A percentile compares a stretch with the other conserved stretches of the same genome.
phyloP scores from a whole-genome alignment of 177 flowering plant genomes.

The Vitis hybrid region DNA sequence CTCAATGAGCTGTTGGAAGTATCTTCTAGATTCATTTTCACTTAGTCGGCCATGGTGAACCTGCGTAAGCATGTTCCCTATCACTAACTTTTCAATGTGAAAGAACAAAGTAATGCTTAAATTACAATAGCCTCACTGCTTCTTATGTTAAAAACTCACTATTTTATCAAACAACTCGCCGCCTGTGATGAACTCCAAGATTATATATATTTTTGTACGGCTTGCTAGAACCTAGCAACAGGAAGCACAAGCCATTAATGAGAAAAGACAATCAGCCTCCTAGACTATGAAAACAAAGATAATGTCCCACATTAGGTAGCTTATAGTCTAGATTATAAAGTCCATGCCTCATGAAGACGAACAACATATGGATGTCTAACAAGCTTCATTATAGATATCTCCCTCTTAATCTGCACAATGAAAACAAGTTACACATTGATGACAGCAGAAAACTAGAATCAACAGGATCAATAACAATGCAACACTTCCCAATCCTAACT shows the following conservation, averaged over 20 bases:
- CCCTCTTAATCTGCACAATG: constrained; percentile 89
- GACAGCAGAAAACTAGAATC: background rate
- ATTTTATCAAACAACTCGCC: constrained; percentile 99
- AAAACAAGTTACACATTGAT: background rate
- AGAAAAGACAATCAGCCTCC: background rate
- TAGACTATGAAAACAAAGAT: background rate
- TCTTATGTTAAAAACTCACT: constrained; percentile 49
- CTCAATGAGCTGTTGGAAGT: constrained; percentile 97
- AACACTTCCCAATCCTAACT: too few relatives aligned
- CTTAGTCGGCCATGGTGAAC: constrained; percentile 87
- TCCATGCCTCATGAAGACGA: constrained; percentile 84
- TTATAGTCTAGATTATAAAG: background rate
- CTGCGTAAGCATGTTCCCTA: constrained; percentile 33
- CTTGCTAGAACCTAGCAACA: constrained; percentile 79
- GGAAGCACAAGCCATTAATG: background rate
- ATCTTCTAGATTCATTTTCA: constrained; percentile 82
- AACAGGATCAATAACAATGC: background rate
- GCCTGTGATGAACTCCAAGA: constrained; percentile 96
- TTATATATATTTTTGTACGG: constrained; percentile 96
- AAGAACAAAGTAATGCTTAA: background rate
- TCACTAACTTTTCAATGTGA: background rate
- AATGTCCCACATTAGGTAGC: background rate
- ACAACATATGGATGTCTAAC: constrained; percentile 96
- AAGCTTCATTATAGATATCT: constrained; percentile 97
- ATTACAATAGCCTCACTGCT: background rate